Conservation (phyloP, 192 early-diverging fungal species). For the Martensiomyces pterosporus region DNA sequence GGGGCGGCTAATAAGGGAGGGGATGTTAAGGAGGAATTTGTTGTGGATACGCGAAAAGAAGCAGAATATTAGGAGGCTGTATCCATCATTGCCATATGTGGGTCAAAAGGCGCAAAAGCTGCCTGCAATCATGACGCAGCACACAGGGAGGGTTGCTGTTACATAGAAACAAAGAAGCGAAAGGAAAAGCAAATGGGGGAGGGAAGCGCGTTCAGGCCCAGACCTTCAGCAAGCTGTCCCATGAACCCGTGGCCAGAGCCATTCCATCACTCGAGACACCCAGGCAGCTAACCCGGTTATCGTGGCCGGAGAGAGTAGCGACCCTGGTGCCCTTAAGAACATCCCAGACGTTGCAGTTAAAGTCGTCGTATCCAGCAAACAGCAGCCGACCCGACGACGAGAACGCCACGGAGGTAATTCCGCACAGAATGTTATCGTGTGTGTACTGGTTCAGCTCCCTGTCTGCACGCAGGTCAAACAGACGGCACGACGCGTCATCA, state of each 20-base stretch:
- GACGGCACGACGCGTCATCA: slow-evolving; percentile 96
- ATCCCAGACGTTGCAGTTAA: slow-evolving; percentile 99
- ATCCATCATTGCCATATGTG: no score
- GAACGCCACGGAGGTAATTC: slow-evolving; percentile 97
- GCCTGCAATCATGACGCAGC: no score
- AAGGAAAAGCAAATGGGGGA: no score
- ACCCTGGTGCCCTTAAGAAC: slow-evolving; percentile 94
- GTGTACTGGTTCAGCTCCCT: slow-evolving; percentile 97
- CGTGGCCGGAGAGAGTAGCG: slow-evolving; percentile 88
- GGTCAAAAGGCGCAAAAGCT: no score
- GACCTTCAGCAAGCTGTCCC: slow-evolving; percentile 97
- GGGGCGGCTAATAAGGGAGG: no score
- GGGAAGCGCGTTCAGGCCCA: slow-evolving; percentile 37
- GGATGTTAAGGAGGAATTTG: no score
- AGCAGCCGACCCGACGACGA: slow-evolving; percentile 93
- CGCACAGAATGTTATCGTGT: slow-evolving; percentile 97
- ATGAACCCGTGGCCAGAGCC: slow-evolving; percentile 97
- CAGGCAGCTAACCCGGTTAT: slow-evolving; percentile 95
- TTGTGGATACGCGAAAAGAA: no score
- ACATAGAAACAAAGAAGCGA: slow-evolving; percentile 1
- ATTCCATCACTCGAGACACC: slow-evolving; percentile 97
- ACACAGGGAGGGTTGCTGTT: no score
- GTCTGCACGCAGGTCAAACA: slow-evolving; percentile 97
- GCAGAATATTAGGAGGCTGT: no score
- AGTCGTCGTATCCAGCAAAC: slow-evolving; percentile 99